Percentiles rank a stretch among this genome's conserved stretches.
phyloP scores from a whole-genome alignment of 257 asterid genomes.

The Mitragyna speciosa region DNA sequence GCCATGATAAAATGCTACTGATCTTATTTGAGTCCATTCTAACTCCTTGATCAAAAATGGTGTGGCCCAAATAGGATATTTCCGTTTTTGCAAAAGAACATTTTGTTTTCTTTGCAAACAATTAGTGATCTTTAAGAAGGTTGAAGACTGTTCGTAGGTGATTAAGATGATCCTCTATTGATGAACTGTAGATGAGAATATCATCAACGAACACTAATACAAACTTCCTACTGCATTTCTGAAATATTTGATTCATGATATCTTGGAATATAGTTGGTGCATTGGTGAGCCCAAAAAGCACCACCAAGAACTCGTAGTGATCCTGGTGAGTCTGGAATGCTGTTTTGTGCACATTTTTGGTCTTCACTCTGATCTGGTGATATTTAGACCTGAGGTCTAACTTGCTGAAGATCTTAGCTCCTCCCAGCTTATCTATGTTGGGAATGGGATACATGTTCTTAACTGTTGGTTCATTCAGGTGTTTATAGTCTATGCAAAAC shows the following conservation, averaged over 20 bases:
- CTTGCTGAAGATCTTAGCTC: background rate
- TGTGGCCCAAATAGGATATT: background rate
- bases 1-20: background rate
- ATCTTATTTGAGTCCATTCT: background rate
- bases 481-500: too few species aligned
- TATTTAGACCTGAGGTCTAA: background rate
- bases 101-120: background rate
- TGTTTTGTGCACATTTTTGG: too few species aligned
- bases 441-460: too few species aligned
- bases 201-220: background rate
- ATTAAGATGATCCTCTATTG: background rate
- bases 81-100: background rate
- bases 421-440: too few species aligned
- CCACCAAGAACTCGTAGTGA: background rate
- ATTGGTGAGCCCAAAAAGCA: background rate
- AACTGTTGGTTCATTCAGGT: too few species aligned
- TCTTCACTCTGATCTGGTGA: background rate
- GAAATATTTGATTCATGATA: background rate
- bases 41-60: background rate
- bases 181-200: background rate
- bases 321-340: too few species aligned
- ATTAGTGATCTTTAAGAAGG: fast-evolving
- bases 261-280: background rate
- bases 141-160: fast-evolving
- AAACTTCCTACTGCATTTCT: background rate